Base-by-base conservation (phyloP, 306 rosid species). In the Quercus aquifolioides region DNA sequence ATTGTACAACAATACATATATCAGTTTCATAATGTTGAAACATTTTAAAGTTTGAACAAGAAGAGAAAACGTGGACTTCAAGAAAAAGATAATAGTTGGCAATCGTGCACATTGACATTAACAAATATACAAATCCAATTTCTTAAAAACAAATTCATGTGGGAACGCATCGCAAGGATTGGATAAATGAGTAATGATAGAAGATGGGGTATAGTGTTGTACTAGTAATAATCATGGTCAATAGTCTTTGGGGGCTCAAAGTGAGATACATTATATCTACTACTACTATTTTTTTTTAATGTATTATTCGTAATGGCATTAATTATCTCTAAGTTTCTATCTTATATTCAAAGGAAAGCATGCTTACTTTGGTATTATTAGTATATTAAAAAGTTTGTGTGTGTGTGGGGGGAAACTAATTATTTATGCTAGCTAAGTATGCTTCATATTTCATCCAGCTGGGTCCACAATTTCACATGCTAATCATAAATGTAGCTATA, bases 61-160 rank as follows among this genome's bases (percentile, higher is more conserved):
- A 71, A 54, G 68, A 13, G 25, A 60, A 74, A 83, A 81, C 84
- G 91, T 75, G 74, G 62, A 78, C 87, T 84, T 84, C 56, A 86
- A 86, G 87, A 17, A 67, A 72, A 83, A 73, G 77, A 84, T 38
- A 73, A 54, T 25, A 79, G 69, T 69, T 81, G 73, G 79, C 82
- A 77, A 78, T 35, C 55, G 54, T 23, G 18, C 58, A 64, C 59
- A 19, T 68, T 63, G 35, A 69, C 28, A 54, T 68, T 57, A 49
- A 69, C 28, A 55, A 25, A 12, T 62, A 63, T 1, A 21, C 30
- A 25, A 8, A 63, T 28, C 18, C 20, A 79, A 23, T 20, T 70
- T 57, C 9, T 6, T 35, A 35, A 6, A 73, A 74, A 80, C 83
- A 69, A 28, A 33, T 81, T 83, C 85, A 86, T 64, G 81, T 84